Evolutionary conservation across 148 eudicot species (phyloP).

Genomic region (Rhododendron ferrugineum): DNA sequence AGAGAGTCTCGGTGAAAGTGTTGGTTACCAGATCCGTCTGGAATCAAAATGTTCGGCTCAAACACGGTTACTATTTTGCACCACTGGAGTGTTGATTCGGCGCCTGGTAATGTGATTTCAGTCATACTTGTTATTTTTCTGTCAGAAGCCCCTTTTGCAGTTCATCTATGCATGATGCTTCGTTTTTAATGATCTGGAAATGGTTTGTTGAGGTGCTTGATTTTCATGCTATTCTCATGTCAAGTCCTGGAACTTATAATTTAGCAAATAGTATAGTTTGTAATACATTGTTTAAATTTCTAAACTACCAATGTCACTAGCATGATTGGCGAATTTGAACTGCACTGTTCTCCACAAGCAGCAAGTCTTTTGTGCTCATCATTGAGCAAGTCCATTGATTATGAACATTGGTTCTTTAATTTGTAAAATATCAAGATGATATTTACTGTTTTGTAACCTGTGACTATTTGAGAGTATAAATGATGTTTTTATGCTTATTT

Average conservation of each 20-base stretch:
- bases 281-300: background rate
- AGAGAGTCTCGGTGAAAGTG: conserved; percentile 81
- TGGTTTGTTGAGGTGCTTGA: background rate
- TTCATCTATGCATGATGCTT: background rate
- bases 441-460: background rate
- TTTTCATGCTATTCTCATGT: background rate
- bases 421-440: background rate
- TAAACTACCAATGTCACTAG: background rate
- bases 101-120: conserved; percentile 53
- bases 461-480: background rate
- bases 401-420: background rate
- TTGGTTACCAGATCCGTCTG: conserved; percentile 91
- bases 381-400: background rate
- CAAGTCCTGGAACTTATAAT: background rate
- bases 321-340: background rate
- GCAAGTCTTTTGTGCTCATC: background rate
- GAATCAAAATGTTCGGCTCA: conserved; percentile 78
- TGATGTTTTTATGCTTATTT: background rate
- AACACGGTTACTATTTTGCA: conserved; percentile 86
- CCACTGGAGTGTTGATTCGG: conserved; percentile 88
- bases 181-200: background rate
- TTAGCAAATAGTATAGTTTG: background rate
- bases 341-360: background rate
- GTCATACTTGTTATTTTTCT: background rate
- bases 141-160: background rate